These are phyloP conservation scores for Aegle marmelos DNA, from an alignment of 345 rosid genomes.

Conservation along the genomic window DNA sequence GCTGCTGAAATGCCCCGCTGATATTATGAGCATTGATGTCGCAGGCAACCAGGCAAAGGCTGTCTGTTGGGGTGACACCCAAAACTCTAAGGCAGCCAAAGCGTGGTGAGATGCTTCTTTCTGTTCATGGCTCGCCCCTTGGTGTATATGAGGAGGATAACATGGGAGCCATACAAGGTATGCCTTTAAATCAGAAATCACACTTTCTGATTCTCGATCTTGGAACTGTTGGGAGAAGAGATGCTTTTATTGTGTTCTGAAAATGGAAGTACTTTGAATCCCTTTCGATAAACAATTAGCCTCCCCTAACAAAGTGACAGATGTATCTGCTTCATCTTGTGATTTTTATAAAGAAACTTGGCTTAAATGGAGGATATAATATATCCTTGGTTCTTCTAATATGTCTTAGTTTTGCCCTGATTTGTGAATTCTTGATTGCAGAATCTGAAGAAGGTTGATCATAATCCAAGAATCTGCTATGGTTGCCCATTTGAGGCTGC, in stretches of 20 bases:
- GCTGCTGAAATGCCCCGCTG: not conserved
- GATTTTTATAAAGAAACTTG: not conserved
- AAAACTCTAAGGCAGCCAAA: slow-evolving; percentile 76
- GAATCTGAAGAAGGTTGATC: slow-evolving; percentile 46
- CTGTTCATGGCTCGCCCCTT: slow-evolving; percentile 90
- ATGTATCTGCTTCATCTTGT: not conserved
- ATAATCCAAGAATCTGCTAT: not conserved
- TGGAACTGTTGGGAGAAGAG: not conserved
- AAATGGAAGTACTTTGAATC: not conserved
- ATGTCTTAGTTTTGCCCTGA: not conserved
- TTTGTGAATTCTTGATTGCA: slow-evolving; percentile 25
- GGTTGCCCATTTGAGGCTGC: not conserved
- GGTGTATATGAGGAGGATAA: slow-evolving; percentile 83
- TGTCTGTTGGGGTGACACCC: slow-evolving; percentile 94
- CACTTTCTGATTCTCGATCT: not conserved
- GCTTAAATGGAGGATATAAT: not conserved
- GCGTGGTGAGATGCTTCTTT: slow-evolving; percentile 86
- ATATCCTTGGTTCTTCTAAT: not conserved
- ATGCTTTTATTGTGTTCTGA: not conserved
- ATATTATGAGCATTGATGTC: not conserved
- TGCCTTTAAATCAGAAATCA: slow-evolving; percentile 1
- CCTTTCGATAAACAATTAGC: not conserved
- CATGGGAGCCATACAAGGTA: slow-evolving; percentile 90
- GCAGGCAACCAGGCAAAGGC: slow-evolving; percentile 69
- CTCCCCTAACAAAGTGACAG: not conserved